A percentile compares a stretch with the other conserved stretches of the same genome.
Evolutionary conservation across 352 stramenopile species (phyloP).

Genomic region (Phytopythium aichiense): DNA sequence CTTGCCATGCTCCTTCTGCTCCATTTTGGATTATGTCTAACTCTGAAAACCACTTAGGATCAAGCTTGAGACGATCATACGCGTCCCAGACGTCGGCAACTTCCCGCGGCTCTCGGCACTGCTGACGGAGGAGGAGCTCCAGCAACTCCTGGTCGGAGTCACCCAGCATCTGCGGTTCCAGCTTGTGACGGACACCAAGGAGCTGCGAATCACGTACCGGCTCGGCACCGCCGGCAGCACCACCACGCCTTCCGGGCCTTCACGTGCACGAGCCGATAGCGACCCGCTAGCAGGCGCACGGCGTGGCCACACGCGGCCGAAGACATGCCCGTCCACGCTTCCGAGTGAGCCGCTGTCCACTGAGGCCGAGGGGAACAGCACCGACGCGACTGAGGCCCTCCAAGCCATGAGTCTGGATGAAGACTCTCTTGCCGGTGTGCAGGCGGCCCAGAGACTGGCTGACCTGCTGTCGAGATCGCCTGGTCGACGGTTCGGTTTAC

Average conservation of each 20-base stretch:
- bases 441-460: background rate
- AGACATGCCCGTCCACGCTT: conserved; percentile 53
- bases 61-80: conserved; percentile 64
- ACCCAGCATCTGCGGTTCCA: conserved; percentile 52
- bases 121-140: conserved; percentile 55
- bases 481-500: background rate
- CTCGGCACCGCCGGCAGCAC: background rate
- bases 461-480: background rate
- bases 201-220: conserved; percentile 21
- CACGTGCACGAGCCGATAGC: background rate
- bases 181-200: conserved; percentile 12
- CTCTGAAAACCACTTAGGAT: conserved; percentile 31
- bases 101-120: conserved; percentile 62
- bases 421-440: too few relatives aligned
- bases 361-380: background rate
- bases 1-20: background rate
- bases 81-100: conserved; percentile 39
- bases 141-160: conserved; percentile 53
- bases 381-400: background rate
- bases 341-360: conserved; percentile 12
- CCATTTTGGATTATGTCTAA: conserved; percentile 4
- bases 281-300: background rate
- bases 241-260: too few relatives aligned
- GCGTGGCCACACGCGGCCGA: conserved; percentile 18
- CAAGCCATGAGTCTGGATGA: background rate